Evolutionary conservation across 2,329 filamentous ascomycete genomes (phyloP), one percentile per base, ranked within the genome.

Genomic region (Neoascochyta sp.): DNA sequence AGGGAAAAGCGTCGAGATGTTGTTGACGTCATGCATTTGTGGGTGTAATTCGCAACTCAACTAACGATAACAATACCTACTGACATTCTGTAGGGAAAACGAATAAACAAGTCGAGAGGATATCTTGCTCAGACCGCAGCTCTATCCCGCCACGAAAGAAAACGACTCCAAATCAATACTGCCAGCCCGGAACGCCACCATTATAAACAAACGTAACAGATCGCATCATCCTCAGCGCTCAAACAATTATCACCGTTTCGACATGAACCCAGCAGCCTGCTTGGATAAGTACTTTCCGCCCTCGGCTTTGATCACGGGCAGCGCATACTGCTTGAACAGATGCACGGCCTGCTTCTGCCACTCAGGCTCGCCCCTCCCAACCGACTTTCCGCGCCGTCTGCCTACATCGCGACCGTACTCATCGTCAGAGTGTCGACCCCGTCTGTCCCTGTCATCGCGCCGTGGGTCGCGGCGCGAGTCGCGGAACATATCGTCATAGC

Each of bases 261-360:
- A 34, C 16, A 50, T 37, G 4, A 51, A 38, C 19, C 39, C 36
- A 4, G 46, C 43, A 32, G 57, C 43, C 36, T 60, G 50, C 43
- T 54, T 57, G 16, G 46, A 38, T 9, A 60, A 36, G 22, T 52
- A 55, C 34, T 53, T 59, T 9, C 43, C 45, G 4, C 56, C 56
- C 31, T 60, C 53, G 5, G 42, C 43, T 41, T 60, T 60, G 41
- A 60, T 59, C 5, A 54, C 42, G 0, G 56, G 56, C 15, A 60
- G 30, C 2, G 56, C 56, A 22, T 60, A 60, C 9, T 52, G 38
- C 23, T 46, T 54, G 35, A 60, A 60, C 47, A 59, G 50, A 26
- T 40, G 36, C 42, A 54, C 43, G 1, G 53, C 56, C 32, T 60
- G 44, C 20, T 40, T 45, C 42, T 60, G 52, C 56, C 56, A 60